A percentile compares a stretch with the other conserved stretches of the same genome.
phyloP scores from a whole-genome alignment of 257 asterid species.

The Striga asiatica region DNA sequence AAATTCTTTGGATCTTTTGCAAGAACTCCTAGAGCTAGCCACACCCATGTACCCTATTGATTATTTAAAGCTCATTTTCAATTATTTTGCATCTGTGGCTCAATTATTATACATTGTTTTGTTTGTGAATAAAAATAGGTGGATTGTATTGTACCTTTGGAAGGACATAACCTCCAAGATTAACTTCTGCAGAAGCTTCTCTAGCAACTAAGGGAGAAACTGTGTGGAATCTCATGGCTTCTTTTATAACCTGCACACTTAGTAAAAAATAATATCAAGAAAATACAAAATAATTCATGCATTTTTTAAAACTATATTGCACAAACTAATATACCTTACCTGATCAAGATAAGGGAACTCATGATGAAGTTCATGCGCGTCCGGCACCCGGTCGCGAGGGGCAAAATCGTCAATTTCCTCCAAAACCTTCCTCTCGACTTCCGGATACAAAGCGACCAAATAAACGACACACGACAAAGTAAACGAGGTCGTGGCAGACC shows the following conservation, averaged over 20 bases:
- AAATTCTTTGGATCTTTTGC: conserved; percentile 80
- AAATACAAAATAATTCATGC: neutral
- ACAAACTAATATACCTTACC: conserved; percentile 20
- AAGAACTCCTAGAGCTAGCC: conserved; percentile 91
- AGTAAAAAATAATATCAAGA: neutral
- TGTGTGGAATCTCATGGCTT: conserved; percentile 80
- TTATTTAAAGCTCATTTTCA: neutral
- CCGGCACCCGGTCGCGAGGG: conserved; percentile 49
- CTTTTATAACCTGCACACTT: conserved; percentile 73
- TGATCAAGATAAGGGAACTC: conserved; percentile 71
- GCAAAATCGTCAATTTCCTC: conserved; percentile 69
- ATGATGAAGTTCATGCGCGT: conserved; percentile 62
- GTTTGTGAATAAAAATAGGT: neutral
- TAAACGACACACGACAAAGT: conserved; percentile 65
- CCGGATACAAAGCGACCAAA: conserved; percentile 58
- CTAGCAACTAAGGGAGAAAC: conserved; percentile 92
- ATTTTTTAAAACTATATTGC: too few species aligned
- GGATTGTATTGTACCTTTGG: conserved; percentile 48
- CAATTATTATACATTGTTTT: too few species aligned
- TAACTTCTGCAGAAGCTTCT: conserved; percentile 68
- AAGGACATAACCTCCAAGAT: conserved; percentile 74
- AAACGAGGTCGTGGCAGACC: conserved; percentile 88
- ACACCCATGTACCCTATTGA: conserved; percentile 91
- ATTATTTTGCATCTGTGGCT: too few species aligned
- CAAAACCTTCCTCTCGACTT: conserved; percentile 56